Evolutionary conservation across 1,284 basidiomycete genomes (phyloP), one percentile per base, ranked within the genome.

Genomic region (Schizophyllum commune): DNA sequence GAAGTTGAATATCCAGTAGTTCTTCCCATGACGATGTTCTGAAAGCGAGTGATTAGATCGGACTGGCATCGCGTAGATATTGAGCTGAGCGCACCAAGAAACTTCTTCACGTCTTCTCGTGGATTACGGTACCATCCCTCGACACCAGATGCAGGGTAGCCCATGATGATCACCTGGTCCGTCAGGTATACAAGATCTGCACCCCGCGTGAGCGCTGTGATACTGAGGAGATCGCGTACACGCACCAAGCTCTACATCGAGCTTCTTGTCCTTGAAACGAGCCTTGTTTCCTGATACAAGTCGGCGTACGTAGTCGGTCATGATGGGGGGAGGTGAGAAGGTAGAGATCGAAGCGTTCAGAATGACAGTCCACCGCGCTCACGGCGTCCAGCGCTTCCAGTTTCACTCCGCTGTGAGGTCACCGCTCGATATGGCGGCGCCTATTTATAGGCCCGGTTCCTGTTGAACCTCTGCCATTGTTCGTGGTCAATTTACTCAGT

Each of bases 111-210:
- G 68, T 94, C 89, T 32, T 88, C 83, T 56, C 90, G 79, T 47
- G 80, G 80, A 70, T 96, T 96, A 57, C 94, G 83, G 69, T 96
- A 96, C 51, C 92, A 72, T 0, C 88, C 83, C 67, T 92, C 91
- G 1, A 95, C 69, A 1, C 93, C 94, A 0, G 80, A 76, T 0
- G 94, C 91, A 0, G 94, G 94, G 71, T 90, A 95, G n/a, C 93
- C 89, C 89, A 89, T 94, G 66, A 95, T 89, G 64, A 95, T 88
- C 64, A 96, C 78, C 39, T 84, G 77, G 68, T 89, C 84, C 0
- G 89, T 92, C n/a, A 95, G 82, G 74, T 94, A 94, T 55, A 88
- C 87, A 7, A 95, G 77, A 71, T 96, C 92, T 51, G 22, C 20
- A 27, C 13, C 39, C 17, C 9, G 39, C 39, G 17, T 47, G 39